Conservation (phyloP, 371 early-diverging fungal genomes). For the Catenaria anguillulae region DNA sequence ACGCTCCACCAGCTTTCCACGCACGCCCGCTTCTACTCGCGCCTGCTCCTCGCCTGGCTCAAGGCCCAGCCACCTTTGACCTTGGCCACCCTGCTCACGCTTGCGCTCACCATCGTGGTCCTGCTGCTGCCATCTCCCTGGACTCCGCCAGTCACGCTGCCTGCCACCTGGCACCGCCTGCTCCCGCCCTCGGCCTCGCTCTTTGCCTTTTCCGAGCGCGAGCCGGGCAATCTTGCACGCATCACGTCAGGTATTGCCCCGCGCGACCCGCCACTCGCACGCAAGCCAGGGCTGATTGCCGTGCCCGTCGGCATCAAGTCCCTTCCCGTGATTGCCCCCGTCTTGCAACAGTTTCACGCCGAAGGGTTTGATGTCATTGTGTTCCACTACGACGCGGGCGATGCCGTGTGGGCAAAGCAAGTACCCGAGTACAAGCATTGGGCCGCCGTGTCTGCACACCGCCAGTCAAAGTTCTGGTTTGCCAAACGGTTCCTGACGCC, state of each 20-base stretch:
- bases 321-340: background rate
- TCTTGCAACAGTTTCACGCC: background rate
- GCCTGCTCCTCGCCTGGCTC: no score
- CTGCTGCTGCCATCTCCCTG: no score
- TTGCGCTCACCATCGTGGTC: no score
- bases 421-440: no score
- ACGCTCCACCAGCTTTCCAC: no score
- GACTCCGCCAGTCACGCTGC: background rate
- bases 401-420: no score
- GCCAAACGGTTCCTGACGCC: slow-evolving; percentile 8
- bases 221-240: slow-evolving; percentile 1
- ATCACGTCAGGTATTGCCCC: background rate
- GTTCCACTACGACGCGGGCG: slow-evolving; percentile 7
- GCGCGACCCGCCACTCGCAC: background rate
- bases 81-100: no score
- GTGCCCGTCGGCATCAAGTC: slow-evolving; percentile 2
- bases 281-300: background rate
- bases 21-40: no score
- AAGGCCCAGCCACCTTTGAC: no score
- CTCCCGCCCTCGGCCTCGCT: background rate
- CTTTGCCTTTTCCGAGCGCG: slow-evolving; percentile 1
- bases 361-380: background rate
- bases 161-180: background rate
- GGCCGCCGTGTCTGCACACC: background rate
- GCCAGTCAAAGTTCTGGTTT: slow-evolving; percentile 5